Evolutionary conservation across 1,139 yeast genomes (phyloP), one percentile per base, ranked within the genome.

Genomic region (Candida neerlandica): DNA sequence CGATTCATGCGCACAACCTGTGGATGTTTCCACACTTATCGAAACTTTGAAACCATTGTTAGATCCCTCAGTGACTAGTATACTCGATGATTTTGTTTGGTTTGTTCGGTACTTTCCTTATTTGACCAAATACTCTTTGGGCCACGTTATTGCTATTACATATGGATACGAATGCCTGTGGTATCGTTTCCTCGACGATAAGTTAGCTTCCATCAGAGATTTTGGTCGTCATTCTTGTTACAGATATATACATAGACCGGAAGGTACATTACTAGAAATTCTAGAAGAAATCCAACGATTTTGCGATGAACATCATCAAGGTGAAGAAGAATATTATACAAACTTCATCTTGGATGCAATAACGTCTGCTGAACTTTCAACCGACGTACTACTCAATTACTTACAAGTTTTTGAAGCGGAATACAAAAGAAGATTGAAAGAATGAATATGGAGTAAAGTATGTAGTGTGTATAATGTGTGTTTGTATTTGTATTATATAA

Each of bases 111-210:
- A 11, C 11, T 34, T 12, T 10, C 42, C 32, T 19, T 18, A 27
- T 9, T n/a, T 33, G 7, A 34, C 45, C 3, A 48, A 38, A 44
- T 11, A 34, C 2, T 33, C 44, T 5, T 18, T 48, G 14, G 23
- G 30, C 19, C 26, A 16, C 15, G 46, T 51, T 3, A 27, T 51
- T 4, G 34, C 53, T 10, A 44, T 49, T 26, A 42, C 50, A 11
- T 44, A 43, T 45, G 51, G 51, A 14, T 51, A 23, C 27, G 49
- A 50, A 30, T 11, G 15, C 12, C 45, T 45, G 18, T 47, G 23
- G n/a, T 47, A 44, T 35, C 51, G 49, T 3, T 9, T 12, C 2
- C n/a, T 48, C 5, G 41, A 40, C 9, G 16, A 15, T 19, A 47
- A 32, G 27, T 15, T 39, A 15, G 19, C 29, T 11, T 1, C 16